Conservation (phyloP, 2,329 filamentous ascomycete genomes). For the Sclerotinia nivalis region DNA sequence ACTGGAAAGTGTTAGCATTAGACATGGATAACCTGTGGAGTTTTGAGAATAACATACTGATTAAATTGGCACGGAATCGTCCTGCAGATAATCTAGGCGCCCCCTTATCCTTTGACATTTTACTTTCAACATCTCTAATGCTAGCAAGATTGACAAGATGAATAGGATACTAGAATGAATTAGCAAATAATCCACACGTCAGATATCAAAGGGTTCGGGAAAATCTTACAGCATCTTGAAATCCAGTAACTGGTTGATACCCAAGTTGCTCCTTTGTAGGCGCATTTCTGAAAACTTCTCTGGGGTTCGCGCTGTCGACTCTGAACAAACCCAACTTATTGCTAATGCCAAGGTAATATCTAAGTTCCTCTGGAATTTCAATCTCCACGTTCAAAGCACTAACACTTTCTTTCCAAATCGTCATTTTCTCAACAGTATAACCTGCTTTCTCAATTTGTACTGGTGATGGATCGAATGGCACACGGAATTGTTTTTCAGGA, state of each 20-base stretch:
- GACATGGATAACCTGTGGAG: background rate
- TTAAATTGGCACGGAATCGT: slow-evolving; percentile 72
- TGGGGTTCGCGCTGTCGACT: slow-evolving; percentile 57
- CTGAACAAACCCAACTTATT: slow-evolving; percentile 69
- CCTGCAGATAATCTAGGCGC: slow-evolving; percentile 57
- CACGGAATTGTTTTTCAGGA: slow-evolving; percentile 63
- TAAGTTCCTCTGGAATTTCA: slow-evolving; percentile 63
- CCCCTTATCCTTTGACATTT: slow-evolving; percentile 49
- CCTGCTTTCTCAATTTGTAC: slow-evolving; percentile 58
- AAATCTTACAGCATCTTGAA: slow-evolving; percentile 65
- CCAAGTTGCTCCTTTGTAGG: slow-evolving; percentile 59
- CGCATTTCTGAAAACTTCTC: slow-evolving; percentile 62
- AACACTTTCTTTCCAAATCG: slow-evolving; percentile 62
- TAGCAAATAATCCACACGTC: slow-evolving; percentile 21
- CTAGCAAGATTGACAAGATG: slow-evolving; percentile 67
- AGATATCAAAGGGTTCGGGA: background rate
- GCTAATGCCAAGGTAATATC: slow-evolving; percentile 65
- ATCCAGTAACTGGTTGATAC: slow-evolving; percentile 65
- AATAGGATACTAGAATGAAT: slow-evolving; percentile 62
- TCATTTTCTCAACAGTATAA: slow-evolving; percentile 62
- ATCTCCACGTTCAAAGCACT: slow-evolving; percentile 57
- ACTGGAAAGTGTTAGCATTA: slow-evolving; percentile 39
- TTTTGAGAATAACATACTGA: slow-evolving; percentile 41
- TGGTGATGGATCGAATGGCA: slow-evolving; percentile 64
- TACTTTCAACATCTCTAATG: slow-evolving; percentile 59